These are phyloP conservation scores for Cordia subcordata DNA, from an alignment of 257 asterid species.

Conservation along the genomic window DNA sequence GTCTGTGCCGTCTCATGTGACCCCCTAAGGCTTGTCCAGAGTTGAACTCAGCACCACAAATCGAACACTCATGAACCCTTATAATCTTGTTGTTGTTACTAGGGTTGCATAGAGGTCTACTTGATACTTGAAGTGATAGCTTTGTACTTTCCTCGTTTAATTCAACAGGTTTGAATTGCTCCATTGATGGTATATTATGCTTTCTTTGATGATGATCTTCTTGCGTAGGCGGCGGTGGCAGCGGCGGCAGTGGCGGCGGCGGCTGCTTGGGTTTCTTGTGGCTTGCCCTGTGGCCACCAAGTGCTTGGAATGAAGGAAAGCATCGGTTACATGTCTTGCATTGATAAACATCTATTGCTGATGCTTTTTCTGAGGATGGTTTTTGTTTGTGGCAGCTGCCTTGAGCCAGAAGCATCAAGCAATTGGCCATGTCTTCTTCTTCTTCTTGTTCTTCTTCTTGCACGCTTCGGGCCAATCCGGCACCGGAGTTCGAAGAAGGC, in stretches of 20 bases:
- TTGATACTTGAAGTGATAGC: conserved; percentile 47
- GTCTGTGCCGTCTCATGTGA: conserved; percentile 12
- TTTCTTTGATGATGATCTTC: background rate
- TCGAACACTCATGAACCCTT: background rate
- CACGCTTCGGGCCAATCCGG: background rate
- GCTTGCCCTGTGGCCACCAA: conserved; percentile 4
- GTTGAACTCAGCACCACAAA: conserved; percentile 1
- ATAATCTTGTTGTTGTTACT: conserved; percentile 10
- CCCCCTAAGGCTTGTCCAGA: conserved; percentile 2
- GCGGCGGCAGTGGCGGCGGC: too few relatives aligned
- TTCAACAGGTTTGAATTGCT: conserved; percentile 15
- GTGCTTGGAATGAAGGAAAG: conserved; percentile 1
- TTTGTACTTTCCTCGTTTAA: conserved; percentile 18
- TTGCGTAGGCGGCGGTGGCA: background rate
- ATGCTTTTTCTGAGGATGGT: background rate
- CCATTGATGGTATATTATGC: background rate
- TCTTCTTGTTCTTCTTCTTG: conserved; percentile 11
- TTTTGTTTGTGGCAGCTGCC: conserved; percentile 16
- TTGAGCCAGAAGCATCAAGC: conserved; percentile 38
- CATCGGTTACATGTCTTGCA: conserved; percentile 1
- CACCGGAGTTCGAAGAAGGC: background rate
- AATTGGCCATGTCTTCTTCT: conserved; percentile 46
- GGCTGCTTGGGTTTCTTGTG: background rate
- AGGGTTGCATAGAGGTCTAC: conserved; percentile 5
- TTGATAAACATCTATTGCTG: conserved; percentile 13